These are phyloP conservation scores for Glomus cerebriforme DNA, from an alignment of 192 early-diverging fungal genomes.

Conservation along the genomic window DNA sequence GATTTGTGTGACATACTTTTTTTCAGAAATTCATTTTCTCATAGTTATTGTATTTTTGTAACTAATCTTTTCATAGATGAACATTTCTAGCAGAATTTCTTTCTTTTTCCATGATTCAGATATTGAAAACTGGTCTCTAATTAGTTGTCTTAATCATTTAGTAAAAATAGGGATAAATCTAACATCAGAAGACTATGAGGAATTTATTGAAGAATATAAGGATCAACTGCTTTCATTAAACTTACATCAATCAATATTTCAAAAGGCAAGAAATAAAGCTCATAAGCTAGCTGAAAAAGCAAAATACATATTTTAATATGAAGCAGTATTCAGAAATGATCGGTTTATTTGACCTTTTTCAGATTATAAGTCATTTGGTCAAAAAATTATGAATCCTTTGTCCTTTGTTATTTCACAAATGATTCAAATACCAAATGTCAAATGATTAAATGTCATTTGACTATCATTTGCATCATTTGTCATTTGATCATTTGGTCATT, in stretches of 20 bases:
- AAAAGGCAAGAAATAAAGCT: conserved; percentile 30
- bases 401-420: too few species aligned
- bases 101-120: conserved; percentile 18
- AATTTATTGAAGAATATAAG: conserved; percentile 29
- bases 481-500: too few species aligned
- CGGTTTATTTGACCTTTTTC: too few species aligned
- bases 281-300: conserved; percentile 20
- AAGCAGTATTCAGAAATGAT: too few species aligned
- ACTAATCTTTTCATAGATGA: conserved; percentile 22
- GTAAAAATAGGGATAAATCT: conserved; percentile 30
- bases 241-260: conserved; percentile 21
- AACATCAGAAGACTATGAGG: conserved; percentile 30
- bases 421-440: too few species aligned
- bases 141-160: conserved; percentile 29
- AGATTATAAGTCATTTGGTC: too few species aligned
- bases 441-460: too few species aligned
- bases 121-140: conserved; percentile 24
- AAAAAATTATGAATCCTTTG: too few species aligned
- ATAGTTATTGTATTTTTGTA: too few species aligned
- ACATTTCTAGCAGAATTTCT: conserved; percentile 20
- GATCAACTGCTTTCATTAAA: conserved; percentile 13
- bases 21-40: too few species aligned
- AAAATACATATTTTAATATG: conserved; percentile 28
- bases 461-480: too few species aligned
- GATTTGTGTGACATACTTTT: too few species aligned